Evolutionary conservation across 345 rosid genomes (phyloP).

Genomic region (Melastoma malabathricum): DNA sequence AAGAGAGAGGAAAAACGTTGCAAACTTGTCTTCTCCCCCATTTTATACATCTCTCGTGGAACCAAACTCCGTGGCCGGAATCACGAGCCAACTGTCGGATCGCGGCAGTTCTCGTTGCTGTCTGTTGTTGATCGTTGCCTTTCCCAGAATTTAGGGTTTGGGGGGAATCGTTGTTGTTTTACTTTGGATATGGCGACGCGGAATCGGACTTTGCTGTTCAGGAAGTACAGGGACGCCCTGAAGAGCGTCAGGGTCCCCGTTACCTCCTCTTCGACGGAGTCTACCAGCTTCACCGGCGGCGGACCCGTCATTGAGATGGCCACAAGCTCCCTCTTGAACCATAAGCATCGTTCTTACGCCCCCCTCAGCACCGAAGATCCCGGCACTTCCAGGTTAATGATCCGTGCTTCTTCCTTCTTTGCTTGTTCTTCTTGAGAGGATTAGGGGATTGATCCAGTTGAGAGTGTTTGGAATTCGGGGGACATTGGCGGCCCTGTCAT

Average conservation of each 20-base stretch:
- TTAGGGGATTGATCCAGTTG: neutral
- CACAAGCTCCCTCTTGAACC: constrained; percentile 61
- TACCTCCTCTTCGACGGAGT: constrained; percentile 20
- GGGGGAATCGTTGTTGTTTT: neutral
- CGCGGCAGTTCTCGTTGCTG: neutral
- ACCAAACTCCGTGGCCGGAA: too few relatives aligned
- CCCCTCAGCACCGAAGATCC: constrained; percentile 91
- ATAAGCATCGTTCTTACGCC: constrained; percentile 42
- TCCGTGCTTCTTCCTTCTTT: neutral
- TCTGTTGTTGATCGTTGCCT: too few relatives aligned
- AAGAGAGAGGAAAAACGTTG: too few relatives aligned
- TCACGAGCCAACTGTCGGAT: neutral
- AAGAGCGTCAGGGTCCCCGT: constrained; percentile 71
- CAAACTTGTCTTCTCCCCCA: too few relatives aligned
- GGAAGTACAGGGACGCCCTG: constrained; percentile 75
- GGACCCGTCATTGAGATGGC: constrained; percentile 92
- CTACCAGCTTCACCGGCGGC: constrained; percentile 14
- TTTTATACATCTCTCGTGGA: too few relatives aligned
- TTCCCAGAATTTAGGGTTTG: neutral
- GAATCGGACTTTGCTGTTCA: constrained; percentile 56
- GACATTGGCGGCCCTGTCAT: too few relatives aligned
- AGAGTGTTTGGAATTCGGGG: neutral
- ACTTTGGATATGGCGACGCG: constrained; percentile 60
- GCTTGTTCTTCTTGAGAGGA: neutral
- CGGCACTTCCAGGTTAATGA: constrained; percentile 54